These are phyloP conservation scores for Candida sithepensis DNA, from an alignment of 805 yeast genomes.

Conservation along the genomic window DNA sequence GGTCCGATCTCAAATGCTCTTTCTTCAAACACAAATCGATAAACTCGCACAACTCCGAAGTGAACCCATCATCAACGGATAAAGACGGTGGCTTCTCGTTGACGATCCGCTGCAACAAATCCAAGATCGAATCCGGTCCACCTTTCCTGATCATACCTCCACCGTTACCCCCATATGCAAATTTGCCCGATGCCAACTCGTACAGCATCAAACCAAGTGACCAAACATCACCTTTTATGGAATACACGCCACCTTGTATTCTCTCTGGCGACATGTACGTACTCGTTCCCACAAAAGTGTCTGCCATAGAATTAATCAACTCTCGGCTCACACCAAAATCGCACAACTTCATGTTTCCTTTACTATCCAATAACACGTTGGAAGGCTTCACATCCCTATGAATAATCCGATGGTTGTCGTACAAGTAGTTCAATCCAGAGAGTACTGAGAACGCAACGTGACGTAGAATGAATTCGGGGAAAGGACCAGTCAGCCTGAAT, in stretches of 20 bases:
- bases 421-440: slow-evolving; percentile 77
- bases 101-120: slow-evolving; percentile 86
- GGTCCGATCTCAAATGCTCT: slow-evolving; percentile 71
- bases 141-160: slow-evolving; percentile 20
- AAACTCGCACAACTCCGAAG: slow-evolving; percentile 55
- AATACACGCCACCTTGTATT: slow-evolving; percentile 89
- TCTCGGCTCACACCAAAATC: slow-evolving; percentile 97
- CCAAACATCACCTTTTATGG: slow-evolving; percentile 98
- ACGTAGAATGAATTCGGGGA: slow-evolving; percentile 66
- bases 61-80: slow-evolving; percentile 40
- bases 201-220: slow-evolving; percentile 87
- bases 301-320: slow-evolving; percentile 89
- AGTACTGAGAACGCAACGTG: slow-evolving; percentile 74
- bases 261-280: slow-evolving; percentile 98
- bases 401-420: slow-evolving; percentile 79
- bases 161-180: slow-evolving; percentile 66
- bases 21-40: slow-evolving; percentile 72
- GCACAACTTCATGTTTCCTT: slow-evolving; percentile 86
- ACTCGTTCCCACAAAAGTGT: slow-evolving; percentile 97
- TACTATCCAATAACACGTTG: slow-evolving; percentile 81
- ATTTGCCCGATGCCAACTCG: slow-evolving; percentile 81
- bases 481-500: slow-evolving; percentile 53
- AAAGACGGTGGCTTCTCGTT: slow-evolving; percentile 87
- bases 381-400: slow-evolving; percentile 97
- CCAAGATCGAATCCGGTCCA: slow-evolving; percentile 82